These are phyloP conservation scores for Lachancea thermotolerans DNA, from an alignment of 805 yeast genomes.

Conservation along the genomic window DNA sequence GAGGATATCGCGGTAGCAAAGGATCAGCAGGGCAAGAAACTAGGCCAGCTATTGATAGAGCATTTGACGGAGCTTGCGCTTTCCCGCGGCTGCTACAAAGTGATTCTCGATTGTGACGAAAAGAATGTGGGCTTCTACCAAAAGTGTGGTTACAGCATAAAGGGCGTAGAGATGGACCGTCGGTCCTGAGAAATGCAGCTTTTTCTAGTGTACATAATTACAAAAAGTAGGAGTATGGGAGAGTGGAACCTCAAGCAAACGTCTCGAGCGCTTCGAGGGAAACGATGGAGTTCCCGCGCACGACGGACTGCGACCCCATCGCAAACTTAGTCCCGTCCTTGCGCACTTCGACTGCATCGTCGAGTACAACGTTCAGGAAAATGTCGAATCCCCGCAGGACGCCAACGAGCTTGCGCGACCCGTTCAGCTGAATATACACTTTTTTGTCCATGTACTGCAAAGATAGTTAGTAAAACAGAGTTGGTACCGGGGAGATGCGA, in stretches of 20 bases:
- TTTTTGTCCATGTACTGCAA: slow-evolving; percentile 68
- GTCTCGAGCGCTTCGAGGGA: slow-evolving; percentile 49
- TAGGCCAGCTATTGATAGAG: slow-evolving; percentile 65
- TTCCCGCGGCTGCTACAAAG: slow-evolving; percentile 70
- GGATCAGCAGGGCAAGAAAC: slow-evolving; percentile 73
- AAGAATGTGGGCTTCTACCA: slow-evolving; percentile 79
- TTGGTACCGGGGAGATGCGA: neutral
- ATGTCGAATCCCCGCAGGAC: slow-evolving; percentile 77
- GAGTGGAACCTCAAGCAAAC: neutral
- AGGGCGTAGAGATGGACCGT: slow-evolving; percentile 58
- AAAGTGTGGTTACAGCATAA: slow-evolving; percentile 69
- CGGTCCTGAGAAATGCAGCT: neutral
- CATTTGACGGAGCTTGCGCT: slow-evolving; percentile 55
- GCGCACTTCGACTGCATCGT: slow-evolving; percentile 60
- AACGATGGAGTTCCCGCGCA: slow-evolving; percentile 74
- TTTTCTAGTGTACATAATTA: slow-evolving; percentile 1
- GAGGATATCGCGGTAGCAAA: slow-evolving; percentile 84
- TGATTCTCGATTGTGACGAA: slow-evolving; percentile 82
- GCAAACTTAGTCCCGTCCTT: slow-evolving; percentile 43
- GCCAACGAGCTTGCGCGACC: slow-evolving; percentile 74
- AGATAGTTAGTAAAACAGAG: slow-evolving; percentile 1
- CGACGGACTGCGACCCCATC: slow-evolving; percentile 58
- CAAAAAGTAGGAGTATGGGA: neutral
- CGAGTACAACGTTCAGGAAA: slow-evolving; percentile 66
- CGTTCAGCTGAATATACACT: slow-evolving; percentile 68